Conservation (phyloP, 2,329 filamentous ascomycete species). For the Diaporthe sp. region DNA sequence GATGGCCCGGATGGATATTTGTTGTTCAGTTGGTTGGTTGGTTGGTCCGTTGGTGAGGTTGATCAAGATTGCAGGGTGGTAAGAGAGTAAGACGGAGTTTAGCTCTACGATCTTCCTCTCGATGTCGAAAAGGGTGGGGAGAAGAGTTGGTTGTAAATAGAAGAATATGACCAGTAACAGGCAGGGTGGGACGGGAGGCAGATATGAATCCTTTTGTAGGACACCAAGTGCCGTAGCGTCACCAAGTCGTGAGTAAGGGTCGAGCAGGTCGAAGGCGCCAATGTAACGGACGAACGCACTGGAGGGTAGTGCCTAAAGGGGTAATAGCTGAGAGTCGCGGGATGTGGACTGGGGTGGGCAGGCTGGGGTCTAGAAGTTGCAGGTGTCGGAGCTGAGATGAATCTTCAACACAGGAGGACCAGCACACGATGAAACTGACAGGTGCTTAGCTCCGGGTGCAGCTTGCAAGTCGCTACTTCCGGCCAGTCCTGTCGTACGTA, state of each 20-base stretch:
- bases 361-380: constrained; percentile 27
- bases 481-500: background rate
- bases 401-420: constrained; percentile 39
- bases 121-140: background rate
- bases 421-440: constrained; percentile 48
- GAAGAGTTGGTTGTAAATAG: constrained; percentile 18
- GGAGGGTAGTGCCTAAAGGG: constrained; percentile 39
- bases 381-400: constrained; percentile 34
- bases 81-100: constrained; percentile 1
- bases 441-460: constrained; percentile 44
- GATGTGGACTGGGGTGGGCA: constrained; percentile 35
- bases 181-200: constrained; percentile 31
- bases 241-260: constrained; percentile 29
- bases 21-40: background rate
- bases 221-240: constrained; percentile 39
- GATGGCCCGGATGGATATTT: background rate
- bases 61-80: background rate
- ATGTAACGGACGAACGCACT: constrained; percentile 40
- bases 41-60: background rate
- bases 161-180: constrained; percentile 10
- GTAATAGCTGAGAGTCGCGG: constrained; percentile 41
- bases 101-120: constrained; percentile 2
- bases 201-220: constrained; percentile 41
- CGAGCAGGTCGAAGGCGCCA: constrained; percentile 32
- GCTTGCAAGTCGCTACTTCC: constrained; percentile 42